A percentile compares a stretch with the other conserved stretches of the same genome.
phyloP scores from a whole-genome alignment of 1,284 basidiomycete species.

The Boletus subluridellus region DNA sequence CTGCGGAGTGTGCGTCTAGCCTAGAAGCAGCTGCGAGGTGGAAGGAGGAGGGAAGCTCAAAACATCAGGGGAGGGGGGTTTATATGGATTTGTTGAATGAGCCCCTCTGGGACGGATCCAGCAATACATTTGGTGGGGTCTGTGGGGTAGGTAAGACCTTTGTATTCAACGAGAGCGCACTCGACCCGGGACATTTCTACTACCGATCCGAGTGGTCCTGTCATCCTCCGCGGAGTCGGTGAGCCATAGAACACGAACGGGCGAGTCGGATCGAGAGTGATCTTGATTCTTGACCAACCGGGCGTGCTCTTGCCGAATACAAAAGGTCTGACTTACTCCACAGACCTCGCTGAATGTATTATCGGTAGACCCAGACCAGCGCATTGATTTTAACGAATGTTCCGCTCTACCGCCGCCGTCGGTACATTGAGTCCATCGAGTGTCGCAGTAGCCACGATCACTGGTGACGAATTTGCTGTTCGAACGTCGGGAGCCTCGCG shows the following conservation, averaged over 20 bases:
- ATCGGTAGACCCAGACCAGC: background rate
- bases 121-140: conserved; percentile 3
- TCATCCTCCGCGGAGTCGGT: background rate
- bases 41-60: background rate
- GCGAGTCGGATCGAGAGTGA: background rate
- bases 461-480: too few species aligned
- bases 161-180: background rate
- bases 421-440: background rate
- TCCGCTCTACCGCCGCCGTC: background rate
- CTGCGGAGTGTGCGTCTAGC: too few species aligned
- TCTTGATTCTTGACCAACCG: background rate
- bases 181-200: background rate
- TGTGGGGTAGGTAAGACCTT: background rate
- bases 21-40: too few species aligned
- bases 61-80: background rate
- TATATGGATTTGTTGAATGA: conserved; percentile 1
- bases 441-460: too few species aligned
- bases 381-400: background rate
- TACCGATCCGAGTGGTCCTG: background rate
- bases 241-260: background rate
- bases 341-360: background rate
- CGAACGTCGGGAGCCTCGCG: too few species aligned
- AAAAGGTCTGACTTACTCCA: background rate
- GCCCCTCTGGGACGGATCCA: conserved; percentile 1
- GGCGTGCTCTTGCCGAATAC: background rate